Evolutionary conservation across 306 rosid genomes (phyloP).

Genomic region (Cucumis sativus): DNA sequence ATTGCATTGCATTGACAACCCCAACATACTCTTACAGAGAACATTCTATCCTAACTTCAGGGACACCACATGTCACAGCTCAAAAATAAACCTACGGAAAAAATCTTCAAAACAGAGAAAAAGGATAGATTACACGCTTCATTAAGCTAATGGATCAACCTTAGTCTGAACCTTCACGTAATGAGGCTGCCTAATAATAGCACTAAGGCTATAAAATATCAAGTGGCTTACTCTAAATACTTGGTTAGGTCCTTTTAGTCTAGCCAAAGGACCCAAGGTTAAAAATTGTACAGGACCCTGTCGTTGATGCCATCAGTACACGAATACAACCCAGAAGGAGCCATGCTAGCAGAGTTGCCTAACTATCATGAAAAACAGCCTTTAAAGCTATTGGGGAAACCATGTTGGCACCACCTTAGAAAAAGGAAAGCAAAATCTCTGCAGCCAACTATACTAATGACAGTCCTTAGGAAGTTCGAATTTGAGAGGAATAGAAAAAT

Average conservation of each 20-base stretch:
- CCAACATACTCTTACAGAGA: background rate
- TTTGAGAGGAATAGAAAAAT: background rate
- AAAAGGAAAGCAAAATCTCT: background rate
- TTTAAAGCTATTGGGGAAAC: background rate
- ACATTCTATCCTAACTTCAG: background rate
- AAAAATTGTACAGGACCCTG: background rate
- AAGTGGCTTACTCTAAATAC: background rate
- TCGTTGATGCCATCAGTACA: background rate
- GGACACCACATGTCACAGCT: background rate
- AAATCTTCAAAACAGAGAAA: background rate
- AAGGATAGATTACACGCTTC: background rate
- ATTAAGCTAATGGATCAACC: background rate
- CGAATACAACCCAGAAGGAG: background rate
- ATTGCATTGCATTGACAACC: background rate
- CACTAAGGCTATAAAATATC: background rate
- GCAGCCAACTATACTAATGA: background rate
- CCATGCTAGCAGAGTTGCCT: background rate
- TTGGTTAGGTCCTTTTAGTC: background rate
- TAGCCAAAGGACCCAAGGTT: background rate
- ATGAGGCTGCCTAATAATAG: background rate
- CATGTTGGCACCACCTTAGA: background rate
- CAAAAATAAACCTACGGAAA: too few species aligned
- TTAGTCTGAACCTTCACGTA: background rate
- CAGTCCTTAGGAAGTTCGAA: background rate
- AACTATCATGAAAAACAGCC: background rate